Conservation (phyloP, 345 rosid genomes). For the Eutrema yunnanense region DNA sequence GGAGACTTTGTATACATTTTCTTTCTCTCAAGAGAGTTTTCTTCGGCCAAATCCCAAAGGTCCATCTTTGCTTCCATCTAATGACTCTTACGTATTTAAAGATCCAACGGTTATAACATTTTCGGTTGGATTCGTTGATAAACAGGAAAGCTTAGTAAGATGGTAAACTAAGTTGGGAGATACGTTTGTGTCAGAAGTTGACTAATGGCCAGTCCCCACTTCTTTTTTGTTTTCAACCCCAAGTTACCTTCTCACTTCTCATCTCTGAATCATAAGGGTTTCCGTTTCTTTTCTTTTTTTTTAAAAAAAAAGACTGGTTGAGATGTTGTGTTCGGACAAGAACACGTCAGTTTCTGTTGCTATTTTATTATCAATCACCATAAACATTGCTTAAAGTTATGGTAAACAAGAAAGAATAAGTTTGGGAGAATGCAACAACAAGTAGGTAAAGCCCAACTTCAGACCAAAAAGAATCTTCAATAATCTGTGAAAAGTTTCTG, state of each 20-base stretch:
- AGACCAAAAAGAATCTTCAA: background rate
- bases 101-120: no score
- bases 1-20: background rate
- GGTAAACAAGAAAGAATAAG: slow-evolving; percentile 32
- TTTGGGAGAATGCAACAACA: slow-evolving; percentile 42
- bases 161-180: slow-evolving; percentile 22
- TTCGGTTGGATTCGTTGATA: no score
- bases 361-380: slow-evolving; percentile 25
- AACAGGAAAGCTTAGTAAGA: slow-evolving; percentile 2
- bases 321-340: slow-evolving; percentile 40
- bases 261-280: slow-evolving; percentile 18
- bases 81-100: no score
- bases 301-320: slow-evolving; percentile 24
- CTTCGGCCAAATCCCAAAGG: background rate
- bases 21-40: background rate
- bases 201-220: slow-evolving; percentile 27
- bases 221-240: slow-evolving; percentile 7
- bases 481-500: slow-evolving; percentile 10
- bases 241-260: slow-evolving; percentile 19
- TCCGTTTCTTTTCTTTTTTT: background rate
- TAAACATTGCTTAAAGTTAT: slow-evolving; percentile 60
- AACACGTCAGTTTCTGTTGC: slow-evolving; percentile 28
- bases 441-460: slow-evolving; percentile 41
- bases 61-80: background rate
- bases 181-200: slow-evolving; percentile 21